Percentiles rank a stretch among this genome's conserved stretches.
Evolutionary conservation across 73 alveolate genomes (phyloP).

Genomic region (Loxodes magnus): DNA sequence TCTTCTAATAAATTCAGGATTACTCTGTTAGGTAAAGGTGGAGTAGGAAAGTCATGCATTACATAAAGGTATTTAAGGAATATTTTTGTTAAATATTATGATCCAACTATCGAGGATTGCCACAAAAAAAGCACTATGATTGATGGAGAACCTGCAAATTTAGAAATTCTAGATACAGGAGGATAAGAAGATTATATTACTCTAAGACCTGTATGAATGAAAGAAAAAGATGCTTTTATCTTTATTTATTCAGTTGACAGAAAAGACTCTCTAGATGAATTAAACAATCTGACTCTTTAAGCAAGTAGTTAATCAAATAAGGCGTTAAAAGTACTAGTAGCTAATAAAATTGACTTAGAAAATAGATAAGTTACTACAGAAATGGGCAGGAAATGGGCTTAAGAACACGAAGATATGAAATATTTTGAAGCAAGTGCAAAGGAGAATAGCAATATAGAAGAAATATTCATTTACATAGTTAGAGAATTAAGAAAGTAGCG

Average conservation of each 20-base stretch:
- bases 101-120: conserved; percentile 16
- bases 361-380: conserved; percentile 1
- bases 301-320: too few relatives aligned
- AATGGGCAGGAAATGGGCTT: conserved; percentile 9
- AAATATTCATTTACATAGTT: too few relatives aligned
- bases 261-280: conserved; percentile 14
- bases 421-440: conserved; percentile 6
- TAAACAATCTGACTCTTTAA: background rate
- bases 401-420: background rate
- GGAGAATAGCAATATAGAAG: too few relatives aligned
- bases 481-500: too few relatives aligned
- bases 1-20: background rate
- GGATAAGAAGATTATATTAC: conserved; percentile 13
- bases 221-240: conserved; percentile 26
- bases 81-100: conserved; percentile 2
- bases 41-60: conserved; percentile 15
- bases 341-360: conserved; percentile 3
- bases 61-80: background rate
- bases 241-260: conserved; percentile 28
- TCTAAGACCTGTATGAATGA: conserved; percentile 16
- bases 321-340: conserved; percentile 5
- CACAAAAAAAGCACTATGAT: background rate
- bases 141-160: conserved; percentile 1
- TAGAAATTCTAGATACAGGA: conserved; percentile 17
- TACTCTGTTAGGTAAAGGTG: conserved; percentile 6